phyloP scores from a whole-genome alignment of 1,284 basidiomycete genomes.

The Cutaneotrichosporon cutaneum region DNA sequence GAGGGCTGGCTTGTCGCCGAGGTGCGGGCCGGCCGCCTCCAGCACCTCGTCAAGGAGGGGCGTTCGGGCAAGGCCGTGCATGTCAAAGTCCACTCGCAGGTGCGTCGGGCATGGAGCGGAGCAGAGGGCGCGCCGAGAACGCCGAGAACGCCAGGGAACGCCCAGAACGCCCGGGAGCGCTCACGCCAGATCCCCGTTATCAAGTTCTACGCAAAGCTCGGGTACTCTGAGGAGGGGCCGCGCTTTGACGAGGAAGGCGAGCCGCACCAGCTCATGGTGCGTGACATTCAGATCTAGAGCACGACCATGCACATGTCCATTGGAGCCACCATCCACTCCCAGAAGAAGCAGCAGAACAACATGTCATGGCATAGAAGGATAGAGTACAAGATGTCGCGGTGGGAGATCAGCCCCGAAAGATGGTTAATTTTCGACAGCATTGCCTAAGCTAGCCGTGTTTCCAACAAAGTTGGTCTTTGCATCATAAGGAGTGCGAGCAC shows the following conservation, averaged over 20 bases:
- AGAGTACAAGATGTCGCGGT: constrained; percentile 5
- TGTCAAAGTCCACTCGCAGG: constrained; percentile 45
- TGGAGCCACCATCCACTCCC: not conserved
- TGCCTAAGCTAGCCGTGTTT: constrained; percentile 54
- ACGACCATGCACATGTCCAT: not conserved
- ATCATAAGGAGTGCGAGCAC: constrained; percentile 60
- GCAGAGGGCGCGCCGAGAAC: not conserved
- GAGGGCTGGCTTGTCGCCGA: constrained; percentile 29
- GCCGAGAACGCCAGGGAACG: too few relatives aligned
- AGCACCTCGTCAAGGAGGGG: constrained; percentile 17
- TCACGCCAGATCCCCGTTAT: constrained; percentile 42
- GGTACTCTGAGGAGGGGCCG: constrained; percentile 57
- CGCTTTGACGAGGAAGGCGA: constrained; percentile 65
- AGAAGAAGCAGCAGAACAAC: not conserved
- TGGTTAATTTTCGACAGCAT: constrained; percentile 86
- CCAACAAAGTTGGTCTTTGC: constrained; percentile 62
- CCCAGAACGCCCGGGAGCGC: not conserved
- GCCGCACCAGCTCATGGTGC: constrained; percentile 18
- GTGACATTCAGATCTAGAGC: constrained; percentile 12
- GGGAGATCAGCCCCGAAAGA: constrained; percentile 89
- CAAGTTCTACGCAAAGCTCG: constrained; percentile 59
- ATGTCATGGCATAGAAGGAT: not conserved
- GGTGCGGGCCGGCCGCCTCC: constrained; percentile 11
- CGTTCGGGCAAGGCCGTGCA: constrained; percentile 24
- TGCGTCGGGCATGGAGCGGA: constrained; percentile 17